Evolutionary conservation across 306 rosid genomes (phyloP).

Genomic region (Prosopis cineraria): DNA sequence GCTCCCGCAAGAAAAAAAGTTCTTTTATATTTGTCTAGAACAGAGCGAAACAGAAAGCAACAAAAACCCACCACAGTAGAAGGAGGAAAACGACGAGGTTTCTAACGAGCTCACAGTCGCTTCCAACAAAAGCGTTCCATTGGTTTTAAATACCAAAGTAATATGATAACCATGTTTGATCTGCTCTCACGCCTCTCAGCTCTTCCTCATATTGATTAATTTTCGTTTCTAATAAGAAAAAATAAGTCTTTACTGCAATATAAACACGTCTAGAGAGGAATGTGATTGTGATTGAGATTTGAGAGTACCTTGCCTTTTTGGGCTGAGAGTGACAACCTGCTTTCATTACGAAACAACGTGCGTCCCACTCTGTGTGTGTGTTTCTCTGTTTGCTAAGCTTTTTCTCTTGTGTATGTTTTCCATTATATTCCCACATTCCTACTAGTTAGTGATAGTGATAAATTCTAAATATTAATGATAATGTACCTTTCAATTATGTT

Average conservation of each 20-base stretch:
- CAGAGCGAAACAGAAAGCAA: constrained; percentile 63
- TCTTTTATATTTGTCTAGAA: constrained; percentile 44
- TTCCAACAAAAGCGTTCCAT: constrained; percentile 50
- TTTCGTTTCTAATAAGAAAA: background rate
- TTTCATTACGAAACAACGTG: constrained; percentile 46
- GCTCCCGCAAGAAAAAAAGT: constrained; percentile 22
- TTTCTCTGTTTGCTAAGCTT: background rate
- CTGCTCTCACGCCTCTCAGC: background rate
- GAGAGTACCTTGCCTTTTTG: constrained; percentile 10
- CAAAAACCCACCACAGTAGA: constrained; percentile 43
- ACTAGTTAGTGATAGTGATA: background rate
- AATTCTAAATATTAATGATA: background rate
- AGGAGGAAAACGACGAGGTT: constrained; percentile 65
- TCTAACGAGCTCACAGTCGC: constrained; percentile 9
- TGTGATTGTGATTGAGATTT: background rate
- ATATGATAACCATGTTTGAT: constrained; percentile 30
- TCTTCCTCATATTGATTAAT: background rate
- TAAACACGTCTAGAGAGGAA: background rate
- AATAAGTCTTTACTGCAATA: background rate
- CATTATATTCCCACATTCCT: background rate
- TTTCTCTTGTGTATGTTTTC: background rate
- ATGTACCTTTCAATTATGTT: background rate
- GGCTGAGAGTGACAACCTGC: constrained; percentile 30
- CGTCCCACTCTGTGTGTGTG: constrained; percentile 5
- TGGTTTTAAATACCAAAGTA: constrained; percentile 35